Conservation (phyloP, 2,329 filamentous ascomycete genomes). For the Fonsecaea nubica region DNA sequence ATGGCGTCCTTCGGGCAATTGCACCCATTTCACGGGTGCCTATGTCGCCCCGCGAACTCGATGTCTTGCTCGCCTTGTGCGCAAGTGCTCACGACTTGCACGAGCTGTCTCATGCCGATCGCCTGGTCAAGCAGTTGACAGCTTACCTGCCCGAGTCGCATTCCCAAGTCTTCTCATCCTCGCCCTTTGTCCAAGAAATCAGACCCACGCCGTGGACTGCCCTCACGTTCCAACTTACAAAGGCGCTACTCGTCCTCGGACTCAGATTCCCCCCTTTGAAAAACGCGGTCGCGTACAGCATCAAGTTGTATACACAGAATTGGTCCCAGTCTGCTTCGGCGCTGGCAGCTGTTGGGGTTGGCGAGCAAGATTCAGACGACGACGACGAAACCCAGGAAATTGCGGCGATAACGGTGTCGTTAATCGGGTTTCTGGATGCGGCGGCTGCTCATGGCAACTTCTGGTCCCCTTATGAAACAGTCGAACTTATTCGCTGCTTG, state of each 20-base stretch:
- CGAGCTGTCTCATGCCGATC: slow-evolving; percentile 74
- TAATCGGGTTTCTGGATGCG: slow-evolving; percentile 90
- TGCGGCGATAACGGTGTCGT: slow-evolving; percentile 78
- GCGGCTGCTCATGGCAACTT: slow-evolving; percentile 78
- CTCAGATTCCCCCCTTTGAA: slow-evolving; percentile 73
- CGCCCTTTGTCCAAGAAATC: slow-evolving; percentile 81
- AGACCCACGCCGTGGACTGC: slow-evolving; percentile 89
- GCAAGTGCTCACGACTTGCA: slow-evolving; percentile 81
- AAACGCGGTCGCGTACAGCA: slow-evolving; percentile 67
- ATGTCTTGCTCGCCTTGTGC: slow-evolving; percentile 88
- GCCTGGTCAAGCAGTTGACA: slow-evolving; percentile 77
- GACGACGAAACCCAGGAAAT: slow-evolving; percentile 65
- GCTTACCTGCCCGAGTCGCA: slow-evolving; percentile 88
- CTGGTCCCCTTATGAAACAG: slow-evolving; percentile 76
- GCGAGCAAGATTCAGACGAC: slow-evolving; percentile 60
- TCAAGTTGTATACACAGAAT: slow-evolving; percentile 75
- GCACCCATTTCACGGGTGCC: slow-evolving; percentile 48
- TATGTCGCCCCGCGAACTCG: slow-evolving; percentile 81
- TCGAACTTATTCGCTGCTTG: slow-evolving; percentile 74
- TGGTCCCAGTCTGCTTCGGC: slow-evolving; percentile 69
- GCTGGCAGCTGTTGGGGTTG: slow-evolving; percentile 62
- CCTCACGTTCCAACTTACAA: slow-evolving; percentile 77
- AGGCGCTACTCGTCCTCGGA: slow-evolving; percentile 81
- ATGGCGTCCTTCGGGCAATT: slow-evolving; percentile 48
- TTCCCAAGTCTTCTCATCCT: slow-evolving; percentile 75